Base-by-base conservation (phyloP, 2,329 filamentous ascomycete genomes). In the Cercospora nicotianae region DNA sequence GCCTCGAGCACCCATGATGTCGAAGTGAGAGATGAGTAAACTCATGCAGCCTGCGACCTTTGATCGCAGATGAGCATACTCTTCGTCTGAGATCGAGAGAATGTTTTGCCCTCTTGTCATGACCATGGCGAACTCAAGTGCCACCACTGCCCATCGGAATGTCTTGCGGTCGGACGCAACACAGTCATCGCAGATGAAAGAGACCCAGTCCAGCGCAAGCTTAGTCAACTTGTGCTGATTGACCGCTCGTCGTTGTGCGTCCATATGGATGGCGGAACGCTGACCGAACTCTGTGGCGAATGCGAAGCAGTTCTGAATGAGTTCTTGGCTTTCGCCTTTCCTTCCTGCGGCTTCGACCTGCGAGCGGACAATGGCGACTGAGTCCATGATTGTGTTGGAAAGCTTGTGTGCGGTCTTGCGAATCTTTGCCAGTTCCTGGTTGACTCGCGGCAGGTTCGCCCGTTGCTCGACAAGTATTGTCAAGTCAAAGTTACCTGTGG, bases 201-300 rank as follows among this genome's bases (percentile, higher is more conserved):
- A 94, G 16, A 99, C 91, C 95, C 95, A 99, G 78, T 99, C 94
- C 10, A 99, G 84, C 3, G 94, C 93, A 63, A 99, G 85, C 77
- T 96, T 92, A 12, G 94, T 96, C 65, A 99, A 86, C 79, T 96
- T 97, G 73, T 96, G 86, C 79, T 97, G 97, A 81, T 98, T 98
- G 92, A 98, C 96, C 73, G 96, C 92, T 60, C 94, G 90, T 65
- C 95, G 86, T 77, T 97, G 98, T 79, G 92, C 91, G 80, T 99
- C 95, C 89, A 99, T 95, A 82, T 96, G 96, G 20, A 95, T 88
- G 60, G 97, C 87, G 2, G 94, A 97, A 71, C 95, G 90, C 78
- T 97, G 94, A 55, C 95, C 95, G 73, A 99, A 99, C 78, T 99
- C 95, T 0, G 95, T 98, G n/a, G 95, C 95, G 76, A 98, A 99